A percentile compares a stretch with the other conserved stretches of the same genome.
These are phyloP conservation scores for Nicotiana attenuata DNA, from an alignment of 257 asterid genomes.

Conservation along the genomic window DNA sequence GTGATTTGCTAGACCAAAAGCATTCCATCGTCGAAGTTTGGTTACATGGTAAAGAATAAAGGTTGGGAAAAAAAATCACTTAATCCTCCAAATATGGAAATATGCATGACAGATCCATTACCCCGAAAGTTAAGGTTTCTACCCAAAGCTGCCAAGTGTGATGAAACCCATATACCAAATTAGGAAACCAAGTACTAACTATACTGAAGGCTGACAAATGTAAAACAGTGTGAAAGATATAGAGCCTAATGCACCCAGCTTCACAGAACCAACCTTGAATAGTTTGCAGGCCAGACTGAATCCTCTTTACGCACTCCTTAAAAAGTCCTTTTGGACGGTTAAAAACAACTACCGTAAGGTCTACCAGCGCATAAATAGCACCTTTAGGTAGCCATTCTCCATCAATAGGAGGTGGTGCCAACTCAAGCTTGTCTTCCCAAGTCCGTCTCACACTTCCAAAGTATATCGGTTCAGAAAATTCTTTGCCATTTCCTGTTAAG, in stretches of 20 bases:
- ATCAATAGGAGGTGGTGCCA: conserved; percentile 97
- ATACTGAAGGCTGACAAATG: background rate
- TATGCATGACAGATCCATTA: background rate
- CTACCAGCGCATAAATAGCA: conserved; percentile 89
- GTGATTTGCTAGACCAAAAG: background rate
- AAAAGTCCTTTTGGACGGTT: conserved; percentile 89
- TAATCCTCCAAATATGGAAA: background rate
- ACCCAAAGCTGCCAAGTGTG: background rate
- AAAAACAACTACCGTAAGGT: conserved; percentile 81
- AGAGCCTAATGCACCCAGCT: background rate
- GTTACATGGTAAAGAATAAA: background rate
- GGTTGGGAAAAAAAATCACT: background rate
- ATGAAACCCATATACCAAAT: background rate
- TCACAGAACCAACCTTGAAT: conserved; percentile 58
- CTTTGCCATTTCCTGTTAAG: conserved; percentile 49
- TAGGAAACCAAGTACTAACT: conserved; percentile 1
- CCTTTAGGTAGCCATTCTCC: conserved; percentile 99
- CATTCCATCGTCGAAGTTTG: background rate
- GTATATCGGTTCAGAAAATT: conserved; percentile 76
- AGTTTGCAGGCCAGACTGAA: conserved; percentile 72
- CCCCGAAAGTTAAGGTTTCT: background rate
- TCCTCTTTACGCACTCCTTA: conserved; percentile 81
- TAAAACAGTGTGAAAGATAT: background rate
- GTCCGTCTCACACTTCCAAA: conserved; percentile 86
- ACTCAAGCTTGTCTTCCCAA: conserved; percentile 65